Conservation (phyloP, 768 basidiomycete species). For the Mrakia frigida region DNA sequence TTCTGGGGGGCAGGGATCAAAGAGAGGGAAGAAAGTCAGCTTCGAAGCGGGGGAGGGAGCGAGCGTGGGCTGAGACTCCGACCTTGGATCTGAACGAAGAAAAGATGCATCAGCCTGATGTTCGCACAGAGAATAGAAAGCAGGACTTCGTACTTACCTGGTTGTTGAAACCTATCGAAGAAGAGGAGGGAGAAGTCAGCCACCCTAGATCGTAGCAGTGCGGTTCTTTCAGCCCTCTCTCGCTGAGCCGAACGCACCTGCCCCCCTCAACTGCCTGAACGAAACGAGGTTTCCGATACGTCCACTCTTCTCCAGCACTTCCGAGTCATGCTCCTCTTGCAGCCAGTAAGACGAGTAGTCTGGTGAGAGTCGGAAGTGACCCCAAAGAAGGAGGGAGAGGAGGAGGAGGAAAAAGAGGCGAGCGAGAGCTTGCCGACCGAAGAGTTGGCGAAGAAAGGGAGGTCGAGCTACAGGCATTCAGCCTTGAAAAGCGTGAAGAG, state of each 20-base stretch:
- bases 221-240: not conserved
- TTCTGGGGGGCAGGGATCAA: not conserved
- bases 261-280: not conserved
- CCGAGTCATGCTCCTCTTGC: not conserved
- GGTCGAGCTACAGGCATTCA: no score
- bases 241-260: not conserved
- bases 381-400: not conserved
- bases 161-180: conserved; percentile 10
- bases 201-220: no score
- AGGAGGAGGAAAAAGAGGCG: not conserved
- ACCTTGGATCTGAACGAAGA: conserved; percentile 9
- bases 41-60: not conserved
- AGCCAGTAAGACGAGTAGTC: conserved; percentile 1
- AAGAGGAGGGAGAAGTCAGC: not conserved
- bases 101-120: not conserved
- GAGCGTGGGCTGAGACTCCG: not conserved
- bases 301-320: not conserved
- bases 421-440: not conserved
- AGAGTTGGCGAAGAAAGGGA: no score
- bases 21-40: not conserved
- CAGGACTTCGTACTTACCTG: not conserved
- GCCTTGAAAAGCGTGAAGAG: no score
- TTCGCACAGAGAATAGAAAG: not conserved
- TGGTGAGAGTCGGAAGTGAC: not conserved
- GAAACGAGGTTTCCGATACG: not conserved